Evolutionary conservation across 805 yeast genomes (phyloP), one percentile per base, ranked within the genome.

Genomic region (Priceomyces fermenticarens): DNA sequence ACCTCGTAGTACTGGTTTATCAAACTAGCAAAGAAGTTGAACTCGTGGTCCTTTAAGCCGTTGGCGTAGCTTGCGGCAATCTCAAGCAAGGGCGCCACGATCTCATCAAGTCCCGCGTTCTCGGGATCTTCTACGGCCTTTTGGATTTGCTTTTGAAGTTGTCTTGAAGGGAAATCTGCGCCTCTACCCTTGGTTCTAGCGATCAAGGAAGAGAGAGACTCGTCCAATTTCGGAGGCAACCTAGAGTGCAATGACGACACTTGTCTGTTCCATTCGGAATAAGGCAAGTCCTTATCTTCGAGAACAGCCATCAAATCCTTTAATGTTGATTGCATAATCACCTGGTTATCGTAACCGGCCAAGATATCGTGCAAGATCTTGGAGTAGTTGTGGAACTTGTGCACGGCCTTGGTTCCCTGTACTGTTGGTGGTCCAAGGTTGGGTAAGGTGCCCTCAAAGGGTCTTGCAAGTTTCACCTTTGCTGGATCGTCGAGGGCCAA

Each of bases 401-500:
- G 87, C 41, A 80, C 82, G 40, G 95, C 85, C 66, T 86, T 91
- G 42, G 85, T 77, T 55, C 99, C 98, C 58, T 75, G 80, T 46
- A 88, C 72, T 41, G 72, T 76, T 48, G 98, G 95, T 26, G 85
- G 73, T 38, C 99, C 99, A 48, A 83, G 70, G 30, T 82, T 88
- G 10, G 97, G 97, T 51, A 95, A 72, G 57, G 95, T 88, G 38
- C 97, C 97, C 63, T 89, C 96, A 55, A 79, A 93, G 39, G 97
- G 96, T 60, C 83, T 70, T 33, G 99, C 99, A 57, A 90, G 99
- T 65, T 91, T 91, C 39, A 93, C 99, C 70, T 88, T 89, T 4
- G 96, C 83, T 44, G 98, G 98, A 62, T 93, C 99, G 59, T 95
- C 99, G 42, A 93, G 73, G 12, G 97, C 83, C 52, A 93, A 75